Base-by-base conservation (phyloP, 148 eudicot genomes). In the Fagopyrum tataricum region DNA sequence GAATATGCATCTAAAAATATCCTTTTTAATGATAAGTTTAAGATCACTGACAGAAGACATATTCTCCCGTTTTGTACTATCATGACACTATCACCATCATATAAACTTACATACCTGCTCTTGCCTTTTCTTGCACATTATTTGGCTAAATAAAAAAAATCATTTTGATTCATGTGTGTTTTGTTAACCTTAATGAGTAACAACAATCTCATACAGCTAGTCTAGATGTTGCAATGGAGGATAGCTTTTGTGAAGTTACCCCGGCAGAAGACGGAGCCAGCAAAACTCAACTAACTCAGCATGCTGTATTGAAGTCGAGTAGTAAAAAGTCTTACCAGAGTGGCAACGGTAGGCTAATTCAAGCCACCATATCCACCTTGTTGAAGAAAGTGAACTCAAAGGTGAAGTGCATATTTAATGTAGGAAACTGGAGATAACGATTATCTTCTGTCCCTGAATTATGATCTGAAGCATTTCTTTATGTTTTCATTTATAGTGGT, bases 371-470 rank as follows among this genome's bases (percentile, higher is more conserved):
- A 79, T 84, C 98, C 59, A 79, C 93, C 68, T 78, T 92, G 74
- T 90, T 92, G 82, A 88, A 92, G 82, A 92, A 87, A 79, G 91
- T 70, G 39, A 91, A 83, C 80, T 84, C 82, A 72, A 87, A 90
- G 88, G 98, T 80, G 73, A 81, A 81, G 51, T 52, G 37, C 15
- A 17, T 12, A 51, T 58, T 73, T 73, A 10, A 1, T 31, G 37
- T 31, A 31, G 37, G 37, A 31, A 24, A 7, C 11, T 59, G 39
- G 66, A 24, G 2, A 31, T 2, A 31, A 31, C 37, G 15, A 11
- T 59, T 7, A 58, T 6, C 39, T 31, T 31, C 37, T 31, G 37
- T 31, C 37, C 37, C 37, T 31, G 37, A 1, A 31, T 31, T 31
- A 31, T 31, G 37, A 31, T 31, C 37, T 31, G 37, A 31, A 31